Evolutionary conservation across 2,329 filamentous ascomycete genomes (phyloP), one percentile per base, ranked within the genome.

Genomic region (Diaporthe destruens): DNA sequence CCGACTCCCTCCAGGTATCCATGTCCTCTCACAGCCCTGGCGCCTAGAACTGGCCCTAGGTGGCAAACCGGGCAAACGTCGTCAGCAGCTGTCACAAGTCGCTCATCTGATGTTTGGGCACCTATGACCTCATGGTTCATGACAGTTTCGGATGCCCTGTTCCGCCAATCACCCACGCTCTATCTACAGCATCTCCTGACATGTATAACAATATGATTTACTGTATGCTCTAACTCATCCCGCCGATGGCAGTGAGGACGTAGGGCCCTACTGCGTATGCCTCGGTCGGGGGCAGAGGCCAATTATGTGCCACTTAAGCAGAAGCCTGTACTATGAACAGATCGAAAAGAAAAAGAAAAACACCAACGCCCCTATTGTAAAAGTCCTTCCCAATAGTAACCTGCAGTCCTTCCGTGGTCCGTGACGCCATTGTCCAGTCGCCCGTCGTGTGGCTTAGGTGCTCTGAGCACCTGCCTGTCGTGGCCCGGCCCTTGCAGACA

Each of bases 101-200:
- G n/a, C 29, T 65, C 61, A 53, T 65, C 61, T 65, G 61, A 65
- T 65, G 25, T 65, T 65, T 65, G 61, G 51, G 20, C 32, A 8
- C 36, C 36, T 2, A 51, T 65, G 61, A 65, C 61, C 61, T 65
- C 61, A 65, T 65, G 9, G 44, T 39, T 51, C 61, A 20, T 36
- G n/a, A 23, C 12, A 42, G 61, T 51, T 65, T 51, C 6, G 44
- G 32, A 18, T 23, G 9, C 61, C 29, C 6, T n/a, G 42, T 47
- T 3, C 11, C n/a, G 20, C 6, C 12, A 6, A 11, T 34, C 59
- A 49, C 36, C 7, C 29, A 11, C 18, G 59, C 34, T 42, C 32
- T 42, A 18, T 42, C 32, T 42, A 18, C 18, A 4, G 12, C 20
- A n/a, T 53, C 44, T 51, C 61, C 6, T 5, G 1, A 36, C n/a